Conservation (phyloP, 2,329 filamentous ascomycete genomes). For the Mycosphaerelloides madeirae region DNA sequence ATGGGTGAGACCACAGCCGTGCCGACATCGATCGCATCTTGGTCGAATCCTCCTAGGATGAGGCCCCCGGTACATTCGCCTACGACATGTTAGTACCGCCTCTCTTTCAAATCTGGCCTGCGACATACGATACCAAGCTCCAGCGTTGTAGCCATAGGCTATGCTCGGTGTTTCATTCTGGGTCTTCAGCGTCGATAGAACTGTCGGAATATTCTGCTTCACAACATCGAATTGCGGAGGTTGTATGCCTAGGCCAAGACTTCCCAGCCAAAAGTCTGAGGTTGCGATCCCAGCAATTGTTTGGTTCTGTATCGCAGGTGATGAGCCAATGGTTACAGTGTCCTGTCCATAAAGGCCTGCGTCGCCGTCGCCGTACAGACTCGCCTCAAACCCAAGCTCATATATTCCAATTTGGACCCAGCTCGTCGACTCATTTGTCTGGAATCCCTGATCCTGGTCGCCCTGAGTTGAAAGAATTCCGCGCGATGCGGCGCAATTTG, state of each 20-base stretch:
- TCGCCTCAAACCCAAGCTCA: too few relatives aligned
- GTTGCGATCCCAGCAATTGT: not conserved
- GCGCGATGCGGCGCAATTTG: too few relatives aligned
- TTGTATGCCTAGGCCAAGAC: not conserved
- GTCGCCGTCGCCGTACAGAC: too few relatives aligned
- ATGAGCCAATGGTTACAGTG: too few relatives aligned
- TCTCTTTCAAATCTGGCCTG: not conserved
- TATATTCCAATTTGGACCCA: too few relatives aligned
- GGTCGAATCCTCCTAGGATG: constrained; percentile 41
- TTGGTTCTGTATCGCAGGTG: not conserved
- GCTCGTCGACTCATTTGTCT: too few relatives aligned
- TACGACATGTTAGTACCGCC: not conserved
- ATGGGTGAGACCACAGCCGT: constrained; percentile 1
- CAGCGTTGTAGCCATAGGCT: constrained; percentile 69
- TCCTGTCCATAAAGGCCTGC: too few relatives aligned
- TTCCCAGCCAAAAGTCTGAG: not conserved
- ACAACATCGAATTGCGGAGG: not conserved
- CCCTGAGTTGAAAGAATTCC: too few relatives aligned
- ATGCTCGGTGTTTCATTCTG: too few relatives aligned
- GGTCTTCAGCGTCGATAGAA: too few relatives aligned
- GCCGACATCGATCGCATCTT: constrained; percentile 32
- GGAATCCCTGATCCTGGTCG: too few relatives aligned
- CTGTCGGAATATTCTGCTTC: not conserved
- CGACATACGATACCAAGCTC: constrained; percentile 53
- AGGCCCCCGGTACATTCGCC: constrained; percentile 24